Evolutionary conservation across 306 rosid species (phyloP).

Genomic region (Pterocarpus santalinus): DNA sequence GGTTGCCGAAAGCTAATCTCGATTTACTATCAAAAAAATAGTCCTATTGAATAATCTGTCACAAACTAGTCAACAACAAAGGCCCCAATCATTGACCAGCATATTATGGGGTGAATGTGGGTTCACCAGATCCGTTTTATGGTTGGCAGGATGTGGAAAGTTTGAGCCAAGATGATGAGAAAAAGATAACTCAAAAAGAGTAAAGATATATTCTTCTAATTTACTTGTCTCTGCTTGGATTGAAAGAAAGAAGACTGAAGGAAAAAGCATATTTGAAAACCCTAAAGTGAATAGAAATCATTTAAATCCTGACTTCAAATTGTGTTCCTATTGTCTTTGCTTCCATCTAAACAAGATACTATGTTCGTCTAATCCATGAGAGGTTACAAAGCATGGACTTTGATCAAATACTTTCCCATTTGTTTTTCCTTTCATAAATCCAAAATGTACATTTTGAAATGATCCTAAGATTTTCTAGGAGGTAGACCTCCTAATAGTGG

Average conservation of each 20-base stretch:
- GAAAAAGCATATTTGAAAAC: too few species aligned
- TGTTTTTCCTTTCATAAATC: too few species aligned
- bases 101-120: background rate
- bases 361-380: too few species aligned
- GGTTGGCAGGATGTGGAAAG: background rate
- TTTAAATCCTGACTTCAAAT: too few species aligned
- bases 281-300: too few species aligned
- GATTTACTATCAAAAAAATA: background rate
- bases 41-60: background rate
- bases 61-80: background rate
- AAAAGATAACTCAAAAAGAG: background rate
- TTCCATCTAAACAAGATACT: too few species aligned
- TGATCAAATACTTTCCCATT: too few species aligned
- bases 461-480: background rate
- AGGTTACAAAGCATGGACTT: too few species aligned
- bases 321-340: too few species aligned
- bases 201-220: background rate
- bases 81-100: background rate
- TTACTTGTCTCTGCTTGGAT: too few species aligned
- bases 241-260: too few species aligned
- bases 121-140: background rate
- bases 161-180: background rate
- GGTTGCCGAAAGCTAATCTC: slow-evolving; percentile 36
- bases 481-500: background rate
- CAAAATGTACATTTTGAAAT: background rate